phyloP scores from a whole-genome alignment of 495 filamentous ascomycete species.

The Ramalina peruviana region DNA sequence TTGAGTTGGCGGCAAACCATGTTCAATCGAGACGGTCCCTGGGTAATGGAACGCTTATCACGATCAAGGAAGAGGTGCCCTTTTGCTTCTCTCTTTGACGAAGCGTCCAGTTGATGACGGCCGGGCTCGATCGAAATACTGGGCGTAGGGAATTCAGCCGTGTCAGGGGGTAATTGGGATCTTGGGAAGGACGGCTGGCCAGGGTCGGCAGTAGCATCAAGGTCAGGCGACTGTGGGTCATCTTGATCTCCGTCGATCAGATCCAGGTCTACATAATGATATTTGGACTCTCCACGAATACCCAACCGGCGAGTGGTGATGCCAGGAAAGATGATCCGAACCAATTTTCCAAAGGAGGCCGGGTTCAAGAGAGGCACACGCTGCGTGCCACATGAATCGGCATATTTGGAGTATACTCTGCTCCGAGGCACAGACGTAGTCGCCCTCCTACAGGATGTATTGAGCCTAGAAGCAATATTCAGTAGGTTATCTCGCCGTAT shows the following conservation, averaged over 20 bases:
- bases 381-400: conserved; percentile 76
- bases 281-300: conserved; percentile 93
- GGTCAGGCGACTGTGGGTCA: conserved; percentile 10
- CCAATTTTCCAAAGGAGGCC: conserved; percentile 93
- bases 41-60: conserved; percentile 4
- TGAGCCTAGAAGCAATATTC: conserved; percentile 48
- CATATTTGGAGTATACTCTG: conserved; percentile 88
- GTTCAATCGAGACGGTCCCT: conserved; percentile 14
- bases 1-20: conserved; percentile 54
- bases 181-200: conserved; percentile 3
- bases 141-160: conserved; percentile 58
- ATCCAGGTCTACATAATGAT: conserved; percentile 86
- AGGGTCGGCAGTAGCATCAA: neutral
- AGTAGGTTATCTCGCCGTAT: conserved; percentile 14
- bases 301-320: conserved; percentile 84
- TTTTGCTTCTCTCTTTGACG: neutral
- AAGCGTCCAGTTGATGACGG: conserved; percentile 9
- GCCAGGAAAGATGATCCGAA: conserved; percentile 87
- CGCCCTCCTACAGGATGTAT: conserved; percentile 62
- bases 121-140: conserved; percentile 26
- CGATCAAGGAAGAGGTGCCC: conserved; percentile 13
- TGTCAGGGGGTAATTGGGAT: conserved; percentile 44
- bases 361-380: conserved; percentile 88
- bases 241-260: conserved; percentile 40
- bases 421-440: conserved; percentile 79